Evolutionary conservation across 192 early-diverging fungal genomes (phyloP).

Genomic region (Coemansia sp.): DNA sequence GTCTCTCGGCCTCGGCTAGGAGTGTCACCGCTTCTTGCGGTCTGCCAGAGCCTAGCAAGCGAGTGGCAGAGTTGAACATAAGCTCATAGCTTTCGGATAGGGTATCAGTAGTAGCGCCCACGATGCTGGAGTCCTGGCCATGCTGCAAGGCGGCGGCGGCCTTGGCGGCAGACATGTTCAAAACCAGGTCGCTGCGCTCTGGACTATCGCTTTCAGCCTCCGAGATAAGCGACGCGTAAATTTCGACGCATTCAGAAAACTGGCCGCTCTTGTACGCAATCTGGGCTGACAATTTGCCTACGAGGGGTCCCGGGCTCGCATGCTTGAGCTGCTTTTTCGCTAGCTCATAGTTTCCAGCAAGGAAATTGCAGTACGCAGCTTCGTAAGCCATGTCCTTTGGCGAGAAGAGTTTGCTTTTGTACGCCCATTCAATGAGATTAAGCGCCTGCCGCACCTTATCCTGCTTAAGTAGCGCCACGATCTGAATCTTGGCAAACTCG

Average conservation of each 20-base stretch:
- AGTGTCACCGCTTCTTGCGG: conserved; percentile 21
- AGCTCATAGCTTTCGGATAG: conserved; percentile 28
- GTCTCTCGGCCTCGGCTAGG: conserved; percentile 14
- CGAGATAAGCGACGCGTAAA: conserved; percentile 31
- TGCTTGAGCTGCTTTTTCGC: conserved; percentile 17
- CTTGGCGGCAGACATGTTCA: conserved; percentile 41
- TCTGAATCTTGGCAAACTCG: conserved; percentile 41
- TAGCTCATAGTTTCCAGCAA: conserved; percentile 25
- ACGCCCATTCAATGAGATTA: conserved; percentile 22
- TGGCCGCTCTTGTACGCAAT: conserved; percentile 46
- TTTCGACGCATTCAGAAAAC: conserved; percentile 30
- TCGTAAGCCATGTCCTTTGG: conserved; percentile 26
- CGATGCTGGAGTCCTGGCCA: neutral
- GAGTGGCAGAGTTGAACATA: conserved; percentile 35
- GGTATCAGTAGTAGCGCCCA: neutral
- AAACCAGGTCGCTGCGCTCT: conserved; percentile 26
- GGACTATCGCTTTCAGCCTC: conserved; percentile 5
- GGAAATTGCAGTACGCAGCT: conserved; percentile 45
- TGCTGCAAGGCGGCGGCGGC: conserved; percentile 33
- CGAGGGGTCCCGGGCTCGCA: conserved; percentile 6
- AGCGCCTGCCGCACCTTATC: conserved; percentile 33
- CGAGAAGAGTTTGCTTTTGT: conserved; percentile 12
- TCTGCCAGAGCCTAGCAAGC: conserved; percentile 26
- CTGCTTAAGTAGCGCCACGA: conserved; percentile 43
- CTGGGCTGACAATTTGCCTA: conserved; percentile 33